These are phyloP conservation scores for Zygosaccharomyces rouxii DNA, from an alignment of 805 yeast genomes.

Conservation along the genomic window DNA sequence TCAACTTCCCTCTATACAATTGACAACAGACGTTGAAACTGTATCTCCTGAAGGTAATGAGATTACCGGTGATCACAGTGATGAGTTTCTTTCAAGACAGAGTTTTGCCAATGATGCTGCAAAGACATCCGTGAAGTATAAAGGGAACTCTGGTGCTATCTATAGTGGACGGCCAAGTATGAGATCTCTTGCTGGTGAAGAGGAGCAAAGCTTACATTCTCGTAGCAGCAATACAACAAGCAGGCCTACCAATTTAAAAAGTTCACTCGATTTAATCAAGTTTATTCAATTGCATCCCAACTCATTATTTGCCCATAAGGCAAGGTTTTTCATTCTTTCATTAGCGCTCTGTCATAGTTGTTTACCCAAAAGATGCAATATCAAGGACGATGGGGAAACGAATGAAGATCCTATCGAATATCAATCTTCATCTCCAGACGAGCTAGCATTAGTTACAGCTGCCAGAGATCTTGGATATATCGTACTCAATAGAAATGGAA, in stretches of 20 bases:
- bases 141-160: conserved; percentile 39
- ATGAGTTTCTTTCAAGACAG: neutral
- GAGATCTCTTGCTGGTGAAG: conserved; percentile 38
- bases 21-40: conserved; percentile 22
- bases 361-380: conserved; percentile 54
- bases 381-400: conserved; percentile 9
- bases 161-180: conserved; percentile 56
- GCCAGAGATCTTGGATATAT: conserved; percentile 93
- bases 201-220: neutral
- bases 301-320: conserved; percentile 62
- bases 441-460: conserved; percentile 85
- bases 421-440: conserved; percentile 96
- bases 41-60: conserved; percentile 23
- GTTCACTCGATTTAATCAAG: conserved; percentile 62
- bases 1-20: neutral
- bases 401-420: conserved; percentile 58
- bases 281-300: conserved; percentile 71
- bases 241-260: conserved; percentile 36
- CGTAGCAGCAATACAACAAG: neutral
- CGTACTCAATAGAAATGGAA: conserved; percentile 64
- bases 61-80: neutral
- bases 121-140: conserved; percentile 37
- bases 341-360: conserved; percentile 89
- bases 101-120: neutral
- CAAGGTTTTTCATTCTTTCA: conserved; percentile 72